Evolutionary conservation across 305 asterid genomes (phyloP).

Genomic region (Solanum hybrid): DNA sequence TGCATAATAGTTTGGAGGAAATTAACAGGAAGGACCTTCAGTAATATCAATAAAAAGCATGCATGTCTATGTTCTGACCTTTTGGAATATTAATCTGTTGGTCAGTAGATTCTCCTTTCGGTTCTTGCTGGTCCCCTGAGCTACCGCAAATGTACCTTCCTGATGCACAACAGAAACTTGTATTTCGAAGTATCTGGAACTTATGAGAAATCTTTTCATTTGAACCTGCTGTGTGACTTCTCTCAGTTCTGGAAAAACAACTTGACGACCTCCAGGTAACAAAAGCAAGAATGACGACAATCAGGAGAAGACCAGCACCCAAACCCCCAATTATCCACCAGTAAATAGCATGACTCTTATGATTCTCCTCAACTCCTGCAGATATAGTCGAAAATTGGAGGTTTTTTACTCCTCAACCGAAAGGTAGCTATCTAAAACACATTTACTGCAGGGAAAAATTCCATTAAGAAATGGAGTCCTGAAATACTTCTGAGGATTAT

Average conservation of each 20-base stretch:
- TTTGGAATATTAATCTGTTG: slow-evolving; percentile 73
- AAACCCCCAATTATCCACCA: slow-evolving; percentile 89
- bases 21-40: not conserved
- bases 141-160: slow-evolving; percentile 51
- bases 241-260: slow-evolving; percentile 33
- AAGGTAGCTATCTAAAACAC: not conserved
- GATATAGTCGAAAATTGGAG: not conserved
- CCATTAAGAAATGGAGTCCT: not conserved
- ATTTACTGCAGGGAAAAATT: not conserved
- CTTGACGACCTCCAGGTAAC: slow-evolving; percentile 50
- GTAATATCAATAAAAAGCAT: not conserved
- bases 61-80: slow-evolving; percentile 33
- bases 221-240: slow-evolving; percentile 40
- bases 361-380: slow-evolving; percentile 45
- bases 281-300: slow-evolving; percentile 35
- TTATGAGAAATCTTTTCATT: slow-evolving; percentile 49
- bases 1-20: not conserved
- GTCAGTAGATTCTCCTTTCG: slow-evolving; percentile 59
- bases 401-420: not conserved
- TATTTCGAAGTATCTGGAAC: slow-evolving; percentile 66
- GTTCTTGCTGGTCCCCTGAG: slow-evolving; percentile 41
- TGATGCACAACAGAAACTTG: slow-evolving; percentile 81
- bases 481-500: not conserved
- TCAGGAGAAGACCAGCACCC: slow-evolving; percentile 59
- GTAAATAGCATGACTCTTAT: slow-evolving; percentile 45